A percentile compares a stretch with the other conserved stretches of the same genome.
phyloP scores from a whole-genome alignment of 164 flowering plant species.

The Kingdonia uniflora region DNA sequence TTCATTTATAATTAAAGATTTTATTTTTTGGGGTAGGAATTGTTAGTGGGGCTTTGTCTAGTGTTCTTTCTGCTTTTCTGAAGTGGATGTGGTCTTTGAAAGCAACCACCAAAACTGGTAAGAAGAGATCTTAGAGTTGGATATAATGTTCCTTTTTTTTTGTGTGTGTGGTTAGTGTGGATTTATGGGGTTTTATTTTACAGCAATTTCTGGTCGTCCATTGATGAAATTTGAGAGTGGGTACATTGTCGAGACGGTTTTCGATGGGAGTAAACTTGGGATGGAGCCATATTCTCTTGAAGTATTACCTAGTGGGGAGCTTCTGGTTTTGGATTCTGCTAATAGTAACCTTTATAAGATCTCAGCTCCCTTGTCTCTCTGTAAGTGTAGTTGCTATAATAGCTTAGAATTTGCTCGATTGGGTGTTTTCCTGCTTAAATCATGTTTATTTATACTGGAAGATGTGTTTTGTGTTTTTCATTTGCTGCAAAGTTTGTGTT shows the following conservation, averaged over 20 bases:
- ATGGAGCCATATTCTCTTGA: slow-evolving; percentile 80
- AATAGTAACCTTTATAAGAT: slow-evolving; percentile 83
- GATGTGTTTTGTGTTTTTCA: background rate
- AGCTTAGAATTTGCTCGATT: background rate
- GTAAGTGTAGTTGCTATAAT: slow-evolving; percentile 37
- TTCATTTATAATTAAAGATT: background rate
- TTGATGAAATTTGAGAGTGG: slow-evolving; percentile 93
- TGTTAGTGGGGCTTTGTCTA: slow-evolving; percentile 63
- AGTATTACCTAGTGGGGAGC: slow-evolving; percentile 69
- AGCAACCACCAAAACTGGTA: slow-evolving; percentile 68
- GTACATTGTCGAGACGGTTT: slow-evolving; percentile 85
- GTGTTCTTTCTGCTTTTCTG: slow-evolving; percentile 47
- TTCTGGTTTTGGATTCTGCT: slow-evolving; percentile 78
- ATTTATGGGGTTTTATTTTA: slow-evolving; percentile 12
- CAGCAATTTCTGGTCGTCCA: slow-evolving; percentile 70
- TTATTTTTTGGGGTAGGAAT: slow-evolving; percentile 38
- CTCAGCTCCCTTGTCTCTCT: slow-evolving; percentile 61
- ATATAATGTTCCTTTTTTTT: slow-evolving; percentile 2
- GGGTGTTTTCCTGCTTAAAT: background rate
- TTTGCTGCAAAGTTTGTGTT: background rate
- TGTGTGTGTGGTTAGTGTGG: slow-evolving; percentile 7
- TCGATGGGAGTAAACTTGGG: slow-evolving; percentile 97
- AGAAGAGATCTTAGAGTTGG: slow-evolving; percentile 12
- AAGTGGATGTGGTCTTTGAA: slow-evolving; percentile 77
- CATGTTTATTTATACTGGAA: background rate